Base-by-base conservation (phyloP, 2,329 filamentous ascomycete genomes). In the Daldinia sp. region DNA sequence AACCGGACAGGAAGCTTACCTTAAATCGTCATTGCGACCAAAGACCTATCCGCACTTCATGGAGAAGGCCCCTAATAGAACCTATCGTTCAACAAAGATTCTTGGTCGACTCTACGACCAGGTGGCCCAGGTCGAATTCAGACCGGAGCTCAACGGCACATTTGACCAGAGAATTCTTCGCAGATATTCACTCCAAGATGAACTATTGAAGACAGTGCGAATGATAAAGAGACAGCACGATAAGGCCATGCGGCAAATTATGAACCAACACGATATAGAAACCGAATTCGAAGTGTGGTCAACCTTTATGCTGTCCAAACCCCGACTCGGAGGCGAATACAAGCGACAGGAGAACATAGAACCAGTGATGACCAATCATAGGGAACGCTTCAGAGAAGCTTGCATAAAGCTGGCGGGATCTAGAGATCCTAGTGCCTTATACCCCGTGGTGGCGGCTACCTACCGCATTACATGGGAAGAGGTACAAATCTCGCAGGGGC, bases 251-350 rank as follows among this genome's bases (percentile, higher is more conserved):
- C 86, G 85, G 10, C 86, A 93, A 0, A 82, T 97, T 57, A 94
- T 98, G 87, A 90, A 88, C 1, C 94, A 97, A 71, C 87, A 93
- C 68, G 90, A 90, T 41, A 90, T 98, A 58, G 78, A 81, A 15
- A 96, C 91, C 0, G 95, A 99, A 71, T 97, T 97, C 68, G 95
- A 99, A 76, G 85, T 96, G 9, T 97, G 90, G 88, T 90, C 93
- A 0, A 89, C 92, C 0, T 98, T 97, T 75, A 87, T 94, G 1
- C 81, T 98, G 60, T 84, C 85, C 1, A 92, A 90, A 72, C 90
- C 91, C 7, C 83, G 87, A 0, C 84, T 92, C 23, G 87, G 86
- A 30, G 86, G 83, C 7, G 92, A 95, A 66, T 98, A 96, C 80
- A 96, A 95, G 72, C 86, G 93, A 48, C 89, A 93, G 49, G 94